phyloP scores from a whole-genome alignment of 2,329 filamentous ascomycete genomes.

The Cladosporium austrohemisphaericum region DNA sequence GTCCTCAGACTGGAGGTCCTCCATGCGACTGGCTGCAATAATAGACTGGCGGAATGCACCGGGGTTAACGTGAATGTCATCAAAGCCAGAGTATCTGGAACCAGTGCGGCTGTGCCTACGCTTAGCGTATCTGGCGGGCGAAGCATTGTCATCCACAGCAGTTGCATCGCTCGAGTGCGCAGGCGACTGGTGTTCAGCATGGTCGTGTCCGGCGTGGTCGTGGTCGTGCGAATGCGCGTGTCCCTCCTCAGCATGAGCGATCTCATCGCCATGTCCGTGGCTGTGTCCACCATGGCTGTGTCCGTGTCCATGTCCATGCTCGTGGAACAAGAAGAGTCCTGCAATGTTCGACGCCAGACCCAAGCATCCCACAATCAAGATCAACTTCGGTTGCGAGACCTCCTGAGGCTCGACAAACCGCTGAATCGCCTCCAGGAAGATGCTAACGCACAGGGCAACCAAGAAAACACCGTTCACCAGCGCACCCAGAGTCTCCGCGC shows the following conservation, averaged over 20 bases:
- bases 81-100: conserved; percentile 56
- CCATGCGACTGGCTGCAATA: conserved; percentile 71
- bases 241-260: conserved; percentile 50
- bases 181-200: conserved; percentile 34
- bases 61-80: conserved; percentile 77
- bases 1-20: conserved; percentile 52
- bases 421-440: conserved; percentile 90
- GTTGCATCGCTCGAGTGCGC: conserved; percentile 30
- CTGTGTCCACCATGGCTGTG: conserved; percentile 50
- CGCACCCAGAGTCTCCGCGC: conserved; percentile 92
- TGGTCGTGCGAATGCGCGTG: conserved; percentile 52
- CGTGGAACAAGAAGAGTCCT: conserved; percentile 86
- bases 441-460: conserved; percentile 91
- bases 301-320: conserved; percentile 79
- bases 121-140: conserved; percentile 47
- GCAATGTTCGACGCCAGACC: conserved; percentile 85
- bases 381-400: conserved; percentile 78
- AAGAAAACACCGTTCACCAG: conserved; percentile 97
- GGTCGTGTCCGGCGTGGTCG: conserved; percentile 52
- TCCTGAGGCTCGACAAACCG: conserved; percentile 87
- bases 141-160: conserved; percentile 24
- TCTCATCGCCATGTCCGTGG: conserved; percentile 34
- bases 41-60: conserved; percentile 89
- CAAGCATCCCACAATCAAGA: conserved; percentile 82
- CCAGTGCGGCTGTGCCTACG: conserved; percentile 61